Conservation (phyloP, 176 grass and related monocot species). For the Zea mays region DNA sequence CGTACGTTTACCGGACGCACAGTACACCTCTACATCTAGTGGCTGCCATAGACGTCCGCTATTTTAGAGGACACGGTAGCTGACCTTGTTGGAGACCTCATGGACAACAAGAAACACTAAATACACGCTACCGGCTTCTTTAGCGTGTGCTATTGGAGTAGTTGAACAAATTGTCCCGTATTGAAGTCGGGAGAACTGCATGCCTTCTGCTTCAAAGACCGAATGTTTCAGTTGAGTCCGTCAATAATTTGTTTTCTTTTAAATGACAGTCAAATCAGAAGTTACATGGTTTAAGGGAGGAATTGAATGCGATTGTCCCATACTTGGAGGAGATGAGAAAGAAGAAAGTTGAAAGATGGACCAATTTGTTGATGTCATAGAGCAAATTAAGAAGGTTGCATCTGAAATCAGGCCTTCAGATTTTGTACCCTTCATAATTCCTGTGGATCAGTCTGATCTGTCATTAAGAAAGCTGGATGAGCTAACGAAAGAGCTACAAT, state of each 20-base stretch:
- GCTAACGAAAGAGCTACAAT: slow-evolving; percentile 65
- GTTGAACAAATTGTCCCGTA: slow-evolving; percentile 47
- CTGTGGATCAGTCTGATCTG: slow-evolving; percentile 75
- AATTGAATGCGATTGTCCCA: slow-evolving; percentile 56
- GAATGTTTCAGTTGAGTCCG: not conserved
- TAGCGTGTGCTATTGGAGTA: slow-evolving; percentile 28
- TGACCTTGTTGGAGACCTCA: no score
- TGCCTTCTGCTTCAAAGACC: not conserved
- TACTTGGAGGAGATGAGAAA: slow-evolving; percentile 79
- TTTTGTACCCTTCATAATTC: slow-evolving; percentile 54
- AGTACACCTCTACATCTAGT: no score
- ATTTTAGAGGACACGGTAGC: no score
- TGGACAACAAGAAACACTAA: no score
- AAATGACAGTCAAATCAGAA: slow-evolving; percentile 61
- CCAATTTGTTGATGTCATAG: slow-evolving; percentile 75
- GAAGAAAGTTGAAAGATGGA: slow-evolving; percentile 74
- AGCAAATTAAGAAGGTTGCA: slow-evolving; percentile 75
- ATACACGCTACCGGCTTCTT: no score
- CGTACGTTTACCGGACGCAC: no score
- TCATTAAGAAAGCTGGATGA: slow-evolving; percentile 84
- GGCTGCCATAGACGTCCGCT: no score
- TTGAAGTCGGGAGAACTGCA: not conserved
- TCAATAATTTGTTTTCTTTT: slow-evolving; percentile 17
- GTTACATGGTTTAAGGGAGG: slow-evolving; percentile 61
- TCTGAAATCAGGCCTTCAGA: slow-evolving; percentile 60